Evolutionary conservation across 73 alveolate genomes (phyloP).

Genomic region (Paramecium tetraurelia): DNA sequence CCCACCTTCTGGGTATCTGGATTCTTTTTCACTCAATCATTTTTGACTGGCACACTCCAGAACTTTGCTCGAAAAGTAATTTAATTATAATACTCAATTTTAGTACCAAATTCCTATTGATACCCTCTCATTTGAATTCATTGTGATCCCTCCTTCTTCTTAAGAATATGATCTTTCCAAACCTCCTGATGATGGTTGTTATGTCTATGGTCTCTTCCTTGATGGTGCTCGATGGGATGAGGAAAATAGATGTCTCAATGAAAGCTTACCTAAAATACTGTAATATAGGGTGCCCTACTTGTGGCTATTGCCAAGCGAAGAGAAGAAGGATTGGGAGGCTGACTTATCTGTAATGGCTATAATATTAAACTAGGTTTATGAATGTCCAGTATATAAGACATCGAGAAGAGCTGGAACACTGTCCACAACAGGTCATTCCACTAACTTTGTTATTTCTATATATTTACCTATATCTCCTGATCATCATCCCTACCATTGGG

Average conservation of each 20-base stretch:
- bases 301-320: conserved; percentile 89
- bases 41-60: conserved; percentile 98
- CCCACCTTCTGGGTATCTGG: conserved; percentile 99
- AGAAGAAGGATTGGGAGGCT: conserved; percentile 80
- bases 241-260: conserved; percentile 86
- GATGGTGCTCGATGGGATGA: conserved; percentile 99
- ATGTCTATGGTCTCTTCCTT: conserved; percentile 97
- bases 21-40: conserved; percentile 99
- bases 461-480: conserved; percentile 90
- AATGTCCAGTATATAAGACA: conserved; percentile 98
- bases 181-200: conserved; percentile 97
- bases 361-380: conserved; percentile 64
- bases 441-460: conserved; percentile 98
- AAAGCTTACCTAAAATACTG: conserved; percentile 95
- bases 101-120: conserved; percentile 91
- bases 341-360: conserved; percentile 27
- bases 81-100: conserved; percentile 63
- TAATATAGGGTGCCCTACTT: conserved; percentile 87
- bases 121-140: conserved; percentile 88
- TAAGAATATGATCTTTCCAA: conserved; percentile 86
- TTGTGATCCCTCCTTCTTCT: conserved; percentile 86
- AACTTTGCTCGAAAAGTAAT: conserved; percentile 90
- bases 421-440: conserved; percentile 99
- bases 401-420: conserved; percentile 99
- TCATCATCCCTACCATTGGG: conserved; percentile 95